Conservation (phyloP, 2,329 filamentous ascomycete species). For the Ophiostoma sp. region DNA sequence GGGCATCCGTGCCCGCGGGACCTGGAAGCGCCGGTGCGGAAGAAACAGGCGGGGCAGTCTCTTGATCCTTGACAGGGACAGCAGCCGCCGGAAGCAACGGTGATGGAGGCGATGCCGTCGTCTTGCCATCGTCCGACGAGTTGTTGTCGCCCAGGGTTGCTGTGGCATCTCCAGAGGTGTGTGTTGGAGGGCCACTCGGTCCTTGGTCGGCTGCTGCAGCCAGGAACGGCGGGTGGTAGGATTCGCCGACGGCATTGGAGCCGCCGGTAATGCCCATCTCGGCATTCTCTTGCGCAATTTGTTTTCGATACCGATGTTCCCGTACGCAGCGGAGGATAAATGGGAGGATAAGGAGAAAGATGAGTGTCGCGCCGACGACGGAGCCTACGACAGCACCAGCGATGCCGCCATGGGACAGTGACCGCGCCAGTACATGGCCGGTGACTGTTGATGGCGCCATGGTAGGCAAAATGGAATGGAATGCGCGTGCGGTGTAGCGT, state of each 20-base stretch:
- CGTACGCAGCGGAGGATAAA: slow-evolving; percentile 33
- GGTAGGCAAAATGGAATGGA: not conserved
- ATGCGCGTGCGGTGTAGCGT: slow-evolving; percentile 1
- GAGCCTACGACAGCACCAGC: slow-evolving; percentile 35
- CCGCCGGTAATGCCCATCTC: slow-evolving; percentile 31
- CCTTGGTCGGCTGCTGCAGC: not conserved
- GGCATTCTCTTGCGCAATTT: slow-evolving; percentile 29
- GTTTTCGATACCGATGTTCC: slow-evolving; percentile 23
- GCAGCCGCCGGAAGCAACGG: not conserved
- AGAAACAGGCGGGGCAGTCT: not conserved
- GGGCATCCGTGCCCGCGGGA: not conserved
- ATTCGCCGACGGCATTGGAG: slow-evolving; percentile 21
- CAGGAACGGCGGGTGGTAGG: slow-evolving; percentile 14
- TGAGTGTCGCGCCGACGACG: slow-evolving; percentile 30
- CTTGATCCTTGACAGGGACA: not conserved
- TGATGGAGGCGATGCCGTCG: not conserved
- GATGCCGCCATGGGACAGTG: slow-evolving; percentile 32
- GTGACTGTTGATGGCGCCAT: slow-evolving; percentile 21
- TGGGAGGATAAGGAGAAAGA: slow-evolving; percentile 33
- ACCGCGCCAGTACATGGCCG: slow-evolving; percentile 21
- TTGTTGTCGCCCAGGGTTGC: slow-evolving; percentile 19
- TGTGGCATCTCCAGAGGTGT: slow-evolving; percentile 4
- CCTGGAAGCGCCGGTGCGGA: not conserved
- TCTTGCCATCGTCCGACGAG: slow-evolving; percentile 23
- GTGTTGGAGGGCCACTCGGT: not conserved